Conservation (phyloP, 2,329 filamentous ascomycete species). For the Aureobasidium namibiae region DNA sequence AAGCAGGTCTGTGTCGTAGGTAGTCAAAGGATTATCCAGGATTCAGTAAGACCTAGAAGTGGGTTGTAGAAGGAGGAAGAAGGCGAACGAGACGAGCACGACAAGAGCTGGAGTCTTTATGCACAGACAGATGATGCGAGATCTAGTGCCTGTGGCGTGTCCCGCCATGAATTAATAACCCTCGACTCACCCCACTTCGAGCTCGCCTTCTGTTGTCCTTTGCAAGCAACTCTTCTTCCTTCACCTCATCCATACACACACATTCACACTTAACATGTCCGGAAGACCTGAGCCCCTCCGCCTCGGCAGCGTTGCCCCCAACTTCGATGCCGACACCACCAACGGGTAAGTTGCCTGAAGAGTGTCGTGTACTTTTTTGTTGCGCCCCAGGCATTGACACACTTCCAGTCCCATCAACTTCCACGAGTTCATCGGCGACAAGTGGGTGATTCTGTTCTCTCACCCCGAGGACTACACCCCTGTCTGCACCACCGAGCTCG, state of each 20-base stretch:
- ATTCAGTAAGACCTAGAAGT: too few relatives aligned
- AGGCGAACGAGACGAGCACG: background rate
- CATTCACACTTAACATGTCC: slow-evolving; percentile 1
- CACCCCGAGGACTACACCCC: slow-evolving; percentile 57
- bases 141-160: slow-evolving; percentile 11
- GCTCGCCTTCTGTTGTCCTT: background rate
- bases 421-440: slow-evolving; percentile 63
- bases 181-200: slow-evolving; percentile 5
- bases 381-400: slow-evolving; percentile 20
- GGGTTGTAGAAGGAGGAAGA: background rate
- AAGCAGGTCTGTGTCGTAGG: background rate
- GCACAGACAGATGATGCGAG: slow-evolving; percentile 12
- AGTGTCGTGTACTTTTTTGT: background rate
- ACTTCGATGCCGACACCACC: slow-evolving; percentile 63
- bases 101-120: background rate
- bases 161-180: slow-evolving; percentile 10
- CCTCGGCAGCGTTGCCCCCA: slow-evolving; percentile 57
- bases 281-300: slow-evolving; percentile 41
- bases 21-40: background rate
- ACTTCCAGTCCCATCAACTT: slow-evolving; percentile 47
- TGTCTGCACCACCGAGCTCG: slow-evolving; percentile 56
- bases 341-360: slow-evolving; percentile 31
- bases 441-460: slow-evolving; percentile 63
- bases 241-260: background rate
- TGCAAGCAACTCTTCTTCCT: background rate